phyloP scores from a whole-genome alignment of 768 basidiomycete species.

The Termitomyces sp. region DNA sequence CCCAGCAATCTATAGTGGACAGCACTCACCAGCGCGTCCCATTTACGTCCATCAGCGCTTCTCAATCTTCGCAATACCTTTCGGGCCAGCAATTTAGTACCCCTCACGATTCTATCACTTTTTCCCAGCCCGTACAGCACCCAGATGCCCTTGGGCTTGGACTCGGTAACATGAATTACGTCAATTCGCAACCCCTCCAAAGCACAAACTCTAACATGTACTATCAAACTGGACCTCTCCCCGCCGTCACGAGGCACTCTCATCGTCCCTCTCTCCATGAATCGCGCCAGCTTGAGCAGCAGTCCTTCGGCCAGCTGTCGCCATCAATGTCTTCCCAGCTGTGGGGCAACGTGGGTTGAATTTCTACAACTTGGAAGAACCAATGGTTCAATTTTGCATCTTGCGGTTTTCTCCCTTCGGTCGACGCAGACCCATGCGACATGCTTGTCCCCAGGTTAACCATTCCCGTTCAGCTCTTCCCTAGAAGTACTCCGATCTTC shows the following conservation, averaged over 20 bases:
- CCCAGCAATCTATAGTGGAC: conserved; percentile 7
- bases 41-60: conserved; percentile 17
- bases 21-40: conserved; percentile 22
- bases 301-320: conserved; percentile 22
- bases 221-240: conserved; percentile 12
- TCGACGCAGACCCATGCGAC: conserved; percentile 1
- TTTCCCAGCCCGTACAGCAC: conserved; percentile 18
- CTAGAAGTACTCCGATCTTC: conserved; percentile 1
- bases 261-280: conserved; percentile 25
- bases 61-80: conserved; percentile 19
- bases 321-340: conserved; percentile 18
- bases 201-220: conserved; percentile 10
- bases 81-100: conserved; percentile 15
- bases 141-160: conserved; percentile 16
- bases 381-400: background rate
- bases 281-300: conserved; percentile 18
- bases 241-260: conserved; percentile 11
- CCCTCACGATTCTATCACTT: conserved; percentile 21
- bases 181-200: conserved; percentile 8
- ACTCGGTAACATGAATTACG: conserved; percentile 11
- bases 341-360: conserved; percentile 29
- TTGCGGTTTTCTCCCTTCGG: background rate
- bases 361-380: background rate
- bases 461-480: background rate
- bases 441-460: background rate